phyloP scores from a whole-genome alignment of 2,329 filamentous ascomycete species.

The Nemania sp. region DNA sequence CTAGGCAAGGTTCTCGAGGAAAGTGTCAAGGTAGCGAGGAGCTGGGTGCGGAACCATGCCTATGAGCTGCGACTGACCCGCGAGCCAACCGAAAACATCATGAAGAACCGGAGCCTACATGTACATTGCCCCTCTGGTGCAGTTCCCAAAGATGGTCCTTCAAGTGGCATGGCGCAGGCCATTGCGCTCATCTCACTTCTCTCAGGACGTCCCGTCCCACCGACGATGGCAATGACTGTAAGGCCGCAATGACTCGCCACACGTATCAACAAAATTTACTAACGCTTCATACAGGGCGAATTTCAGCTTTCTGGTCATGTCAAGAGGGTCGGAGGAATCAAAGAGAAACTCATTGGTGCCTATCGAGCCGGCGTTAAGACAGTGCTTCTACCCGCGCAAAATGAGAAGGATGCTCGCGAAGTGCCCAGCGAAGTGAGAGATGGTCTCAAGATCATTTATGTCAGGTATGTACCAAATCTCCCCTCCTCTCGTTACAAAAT shows the following conservation, averaged over 20 bases:
- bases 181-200: slow-evolving; percentile 92
- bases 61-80: slow-evolving; percentile 84
- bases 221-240: slow-evolving; percentile 93
- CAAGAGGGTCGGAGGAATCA: slow-evolving; percentile 94
- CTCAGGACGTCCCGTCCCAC: slow-evolving; percentile 80
- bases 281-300: slow-evolving; percentile 55
- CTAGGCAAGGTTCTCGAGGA: slow-evolving; percentile 97
- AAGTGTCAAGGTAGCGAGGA: slow-evolving; percentile 91
- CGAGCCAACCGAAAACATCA: slow-evolving; percentile 84
- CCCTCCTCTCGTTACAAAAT: slow-evolving; percentile 1
- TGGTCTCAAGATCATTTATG: slow-evolving; percentile 85
- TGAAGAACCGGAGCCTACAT: slow-evolving; percentile 92
- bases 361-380: slow-evolving; percentile 92
- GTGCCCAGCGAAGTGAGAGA: slow-evolving; percentile 86
- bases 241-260: slow-evolving; percentile 36
- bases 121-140: slow-evolving; percentile 95
- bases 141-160: slow-evolving; percentile 89
- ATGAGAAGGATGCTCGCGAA: slow-evolving; percentile 90
- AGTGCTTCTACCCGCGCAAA: slow-evolving; percentile 83
- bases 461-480: slow-evolving; percentile 64
- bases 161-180: slow-evolving; percentile 90
- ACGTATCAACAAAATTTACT: slow-evolving; percentile 26
- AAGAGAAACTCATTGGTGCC: slow-evolving; percentile 97
- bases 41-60: slow-evolving; percentile 96
- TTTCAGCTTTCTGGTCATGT: slow-evolving; percentile 84